A percentile compares a stretch with the other conserved stretches of the same genome.
These are phyloP conservation scores for Ophiostoma triangulosporum DNA, from an alignment of 2,329 filamentous ascomycete species.

Conservation along the genomic window DNA sequence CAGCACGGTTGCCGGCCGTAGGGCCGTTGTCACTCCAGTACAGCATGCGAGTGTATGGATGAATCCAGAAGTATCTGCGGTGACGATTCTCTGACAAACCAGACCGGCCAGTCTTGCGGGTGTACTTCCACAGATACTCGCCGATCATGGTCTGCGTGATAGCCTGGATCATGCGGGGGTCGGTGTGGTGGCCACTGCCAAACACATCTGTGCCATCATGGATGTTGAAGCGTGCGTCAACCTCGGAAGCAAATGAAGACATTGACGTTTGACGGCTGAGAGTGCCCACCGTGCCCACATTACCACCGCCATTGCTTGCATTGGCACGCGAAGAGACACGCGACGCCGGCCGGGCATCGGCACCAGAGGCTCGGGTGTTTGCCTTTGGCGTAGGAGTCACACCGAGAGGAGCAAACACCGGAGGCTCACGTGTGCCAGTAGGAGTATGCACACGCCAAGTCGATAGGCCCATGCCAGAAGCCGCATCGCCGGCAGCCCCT, in stretches of 20 bases:
- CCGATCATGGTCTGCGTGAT: slow-evolving; percentile 99
- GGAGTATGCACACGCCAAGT: slow-evolving; percentile 9
- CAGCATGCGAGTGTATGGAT: slow-evolving; percentile 88
- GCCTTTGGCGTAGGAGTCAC: slow-evolving; percentile 46
- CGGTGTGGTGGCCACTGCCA: slow-evolving; percentile 55
- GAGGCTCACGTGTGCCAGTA: background rate
- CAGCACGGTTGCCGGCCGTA: slow-evolving; percentile 57
- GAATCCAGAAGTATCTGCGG: slow-evolving; percentile 96
- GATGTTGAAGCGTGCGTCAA: slow-evolving; percentile 83
- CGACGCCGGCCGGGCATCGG: slow-evolving; percentile 33
- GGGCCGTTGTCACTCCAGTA: slow-evolving; percentile 96
- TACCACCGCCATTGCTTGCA: slow-evolving; percentile 4
- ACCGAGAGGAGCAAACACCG: slow-evolving; percentile 12
- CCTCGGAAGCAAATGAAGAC: slow-evolving; percentile 88
- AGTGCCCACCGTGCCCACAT: background rate
- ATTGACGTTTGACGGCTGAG: slow-evolving; percentile 64
- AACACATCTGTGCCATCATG: slow-evolving; percentile 34
- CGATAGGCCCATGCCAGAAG: background rate
- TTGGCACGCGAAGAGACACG: slow-evolving; percentile 22
- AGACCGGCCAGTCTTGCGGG: slow-evolving; percentile 78
- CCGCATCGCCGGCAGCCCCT: slow-evolving; percentile 17
- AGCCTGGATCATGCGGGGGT: slow-evolving; percentile 96
- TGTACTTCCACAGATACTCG: slow-evolving; percentile 98
- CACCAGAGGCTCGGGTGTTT: slow-evolving; percentile 26
- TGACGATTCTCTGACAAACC: slow-evolving; percentile 84